Percentiles rank a stretch among this genome's conserved stretches.
Evolutionary conservation across 352 stramenopile species (phyloP).

Genomic region (Globisporangium orthogonon): DNA sequence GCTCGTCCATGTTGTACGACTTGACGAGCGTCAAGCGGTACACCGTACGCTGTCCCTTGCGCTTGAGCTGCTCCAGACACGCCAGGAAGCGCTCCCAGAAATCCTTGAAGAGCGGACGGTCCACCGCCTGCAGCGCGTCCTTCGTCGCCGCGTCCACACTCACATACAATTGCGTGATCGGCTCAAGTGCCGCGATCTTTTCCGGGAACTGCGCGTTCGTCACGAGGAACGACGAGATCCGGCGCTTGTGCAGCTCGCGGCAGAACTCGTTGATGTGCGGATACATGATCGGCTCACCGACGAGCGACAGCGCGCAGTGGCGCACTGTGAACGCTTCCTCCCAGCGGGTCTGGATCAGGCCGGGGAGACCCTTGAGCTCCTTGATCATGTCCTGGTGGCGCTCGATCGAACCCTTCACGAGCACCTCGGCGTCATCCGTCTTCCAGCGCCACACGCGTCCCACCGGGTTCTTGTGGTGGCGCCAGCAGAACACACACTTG

Average conservation of each 20-base stretch:
- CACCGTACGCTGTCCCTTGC: conserved; percentile 94
- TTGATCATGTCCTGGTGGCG: conserved; percentile 93
- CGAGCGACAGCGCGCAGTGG: conserved; percentile 96
- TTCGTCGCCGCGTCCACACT: conserved; percentile 96
- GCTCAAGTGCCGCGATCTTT: conserved; percentile 92
- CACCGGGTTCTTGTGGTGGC: conserved; percentile 99
- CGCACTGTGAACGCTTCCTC: conserved; percentile 93
- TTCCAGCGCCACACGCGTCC: conserved; percentile 98
- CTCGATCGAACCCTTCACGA: conserved; percentile 92
- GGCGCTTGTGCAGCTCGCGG: conserved; percentile 90
- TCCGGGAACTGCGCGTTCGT: conserved; percentile 98
- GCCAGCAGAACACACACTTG: conserved; percentile 98
- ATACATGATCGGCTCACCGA: conserved; percentile 99
- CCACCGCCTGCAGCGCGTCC: conserved; percentile 93
- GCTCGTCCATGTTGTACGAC: conserved; percentile 96
- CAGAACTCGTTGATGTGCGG: conserved; percentile 97
- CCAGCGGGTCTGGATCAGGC: conserved; percentile 92
- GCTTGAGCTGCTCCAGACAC: conserved; percentile 89
- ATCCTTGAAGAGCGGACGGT: conserved; percentile 96
- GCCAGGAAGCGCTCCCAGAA: conserved; percentile 95
- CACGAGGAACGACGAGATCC: conserved; percentile 97
- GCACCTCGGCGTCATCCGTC: conserved; percentile 92
- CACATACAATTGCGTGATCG: conserved; percentile 99
- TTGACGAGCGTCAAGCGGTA: conserved; percentile 98
- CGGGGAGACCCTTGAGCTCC: conserved; percentile 93